A percentile compares a stretch with the other conserved stretches of the same genome.
phyloP scores from a whole-genome alignment of 2,329 filamentous ascomycete genomes.

The Lachnellula occidentalis region DNA sequence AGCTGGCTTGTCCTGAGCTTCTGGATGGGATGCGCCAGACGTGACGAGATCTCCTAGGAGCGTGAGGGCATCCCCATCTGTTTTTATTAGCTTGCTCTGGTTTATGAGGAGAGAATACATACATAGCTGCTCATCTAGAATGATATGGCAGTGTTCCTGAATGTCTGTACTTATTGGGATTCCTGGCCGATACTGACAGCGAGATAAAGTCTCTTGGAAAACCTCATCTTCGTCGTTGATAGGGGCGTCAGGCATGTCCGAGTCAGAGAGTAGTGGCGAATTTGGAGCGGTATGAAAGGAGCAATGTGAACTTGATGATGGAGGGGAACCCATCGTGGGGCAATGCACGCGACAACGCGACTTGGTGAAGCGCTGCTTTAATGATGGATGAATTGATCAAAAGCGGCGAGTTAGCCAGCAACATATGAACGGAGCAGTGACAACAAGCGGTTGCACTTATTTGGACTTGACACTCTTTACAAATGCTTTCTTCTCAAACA shows the following conservation, averaged over 20 bases:
- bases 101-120: neutral
- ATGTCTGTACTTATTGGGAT: conserved; percentile 57
- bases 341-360: neutral
- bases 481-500: too few species aligned
- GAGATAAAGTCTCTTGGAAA: neutral
- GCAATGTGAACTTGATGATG: neutral
- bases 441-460: too few species aligned
- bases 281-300: conserved; percentile 10
- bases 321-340: neutral
- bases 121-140: conserved; percentile 61
- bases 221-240: neutral
- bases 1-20: conserved; percentile 38
- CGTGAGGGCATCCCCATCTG: conserved; percentile 53
- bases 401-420: neutral
- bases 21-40: conserved; percentile 40
- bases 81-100: neutral
- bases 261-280: neutral
- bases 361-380: neutral
- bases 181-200: conserved; percentile 44
- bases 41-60: conserved; percentile 61
- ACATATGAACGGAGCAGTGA: too few species aligned
- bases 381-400: neutral
- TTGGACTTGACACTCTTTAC: too few species aligned
- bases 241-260: conserved; percentile 1
- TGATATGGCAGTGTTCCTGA: conserved; percentile 61